Percentiles rank a stretch among this genome's conserved stretches.
Conservation (phyloP, 2,329 filamentous ascomycete species). For the Exutisphaerella laricina region DNA sequence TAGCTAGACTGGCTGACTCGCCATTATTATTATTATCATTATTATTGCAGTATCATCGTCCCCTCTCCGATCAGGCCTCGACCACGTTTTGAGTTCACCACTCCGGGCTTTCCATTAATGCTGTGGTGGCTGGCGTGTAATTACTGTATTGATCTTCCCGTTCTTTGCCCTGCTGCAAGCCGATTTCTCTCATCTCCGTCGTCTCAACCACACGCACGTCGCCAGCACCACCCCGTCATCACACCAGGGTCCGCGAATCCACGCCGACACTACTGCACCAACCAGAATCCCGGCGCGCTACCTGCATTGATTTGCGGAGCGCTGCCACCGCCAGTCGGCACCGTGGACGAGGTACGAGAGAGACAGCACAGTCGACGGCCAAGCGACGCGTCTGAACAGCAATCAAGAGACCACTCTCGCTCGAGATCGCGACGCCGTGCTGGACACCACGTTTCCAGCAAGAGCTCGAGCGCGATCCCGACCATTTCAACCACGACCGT, state of each 20-base stretch:
- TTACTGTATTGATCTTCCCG: too few relatives aligned
- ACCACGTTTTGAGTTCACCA: too few relatives aligned
- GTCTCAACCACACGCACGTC: too few relatives aligned
- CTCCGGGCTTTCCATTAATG: too few relatives aligned
- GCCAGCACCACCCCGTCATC: too few relatives aligned
- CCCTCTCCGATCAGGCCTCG: too few relatives aligned
- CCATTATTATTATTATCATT: too few relatives aligned
- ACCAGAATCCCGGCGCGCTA: neutral
- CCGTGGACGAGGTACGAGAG: neutral
- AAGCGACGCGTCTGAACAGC: neutral
- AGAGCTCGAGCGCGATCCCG: neutral
- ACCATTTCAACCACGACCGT: constrained; percentile 5
- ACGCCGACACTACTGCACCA: neutral
- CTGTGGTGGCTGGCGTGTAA: too few relatives aligned
- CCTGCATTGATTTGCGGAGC: neutral
- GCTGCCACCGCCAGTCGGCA: neutral
- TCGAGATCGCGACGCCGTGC: neutral
- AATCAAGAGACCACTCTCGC: neutral
- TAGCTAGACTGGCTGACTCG: too few relatives aligned
- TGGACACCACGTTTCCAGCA: neutral
- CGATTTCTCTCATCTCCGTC: too few relatives aligned
- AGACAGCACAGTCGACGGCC: neutral
- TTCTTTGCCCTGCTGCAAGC: too few relatives aligned
- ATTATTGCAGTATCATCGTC: too few relatives aligned
- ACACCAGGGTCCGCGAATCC: neutral